Evolutionary conservation across 805 yeast genomes (phyloP), one percentile per base, ranked within the genome.

Genomic region (Myxozyma neglecta): DNA sequence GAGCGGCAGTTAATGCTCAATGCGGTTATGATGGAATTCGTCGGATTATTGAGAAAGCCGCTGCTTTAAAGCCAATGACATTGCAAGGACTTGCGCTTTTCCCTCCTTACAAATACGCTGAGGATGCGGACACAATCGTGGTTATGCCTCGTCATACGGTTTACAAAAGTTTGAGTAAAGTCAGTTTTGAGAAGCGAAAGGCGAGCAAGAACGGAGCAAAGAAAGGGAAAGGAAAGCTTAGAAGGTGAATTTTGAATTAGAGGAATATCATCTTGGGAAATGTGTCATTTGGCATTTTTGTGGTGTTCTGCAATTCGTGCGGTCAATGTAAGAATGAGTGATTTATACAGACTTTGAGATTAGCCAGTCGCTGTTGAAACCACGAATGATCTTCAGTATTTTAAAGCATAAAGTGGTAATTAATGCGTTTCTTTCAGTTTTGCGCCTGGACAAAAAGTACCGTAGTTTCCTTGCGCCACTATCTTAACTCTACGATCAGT

Each of bases 21-120:
- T 65, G 68, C 51, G 69, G 69, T 24, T 58, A 63, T 20, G 65
- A 66, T 24, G 68, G 65, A 7, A 53, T 66, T 20, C 56, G 69
- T 16, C 56, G 68, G 47, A 59, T 66, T 18, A 13, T 66, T 9
- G 69, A 66, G 46, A 44, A 40, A n/a, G 69, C 69, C 8, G 66
- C 61, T 1, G 67, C 50, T 11, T 13, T 63, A 11, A 49, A 55
- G 29, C 66, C 66, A 20, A 46, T 32, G 37, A 35, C 68, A 8
- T 18, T 65, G 16, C 61, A 65, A 43, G 51, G 50, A 5, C 43
- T 65, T n/a, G 60, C 66, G n/a, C 36, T 65, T 50, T 57, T 61
- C 16, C 66, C 66, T 6, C 66, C 66, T 14, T 63, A 63, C 29
- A 51, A 39, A 9, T 56, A 46, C 36, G 53, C 61, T 6, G 66